Evolutionary conservation across 371 early-diverging fungal species (phyloP).

Genomic region (Mortierella sp.): DNA sequence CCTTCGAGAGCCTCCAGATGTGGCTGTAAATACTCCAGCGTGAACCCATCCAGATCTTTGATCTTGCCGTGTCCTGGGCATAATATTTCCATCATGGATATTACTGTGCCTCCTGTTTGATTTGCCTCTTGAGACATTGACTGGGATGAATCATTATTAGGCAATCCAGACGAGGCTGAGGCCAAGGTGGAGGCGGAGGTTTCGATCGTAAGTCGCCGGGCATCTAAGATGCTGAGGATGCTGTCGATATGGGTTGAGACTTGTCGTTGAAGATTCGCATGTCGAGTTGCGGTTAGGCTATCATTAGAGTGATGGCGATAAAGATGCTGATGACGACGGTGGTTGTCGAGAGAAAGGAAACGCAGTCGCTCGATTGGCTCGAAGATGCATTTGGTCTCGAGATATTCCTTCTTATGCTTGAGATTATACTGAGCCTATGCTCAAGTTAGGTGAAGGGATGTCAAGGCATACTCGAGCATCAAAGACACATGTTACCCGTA

Average conservation of each 20-base stretch:
- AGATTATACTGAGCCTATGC: conserved; percentile 26
- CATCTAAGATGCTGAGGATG: conserved; percentile 32
- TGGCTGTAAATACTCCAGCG: conserved; percentile 22
- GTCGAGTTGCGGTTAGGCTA: background rate
- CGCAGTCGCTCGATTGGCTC: conserved; percentile 40
- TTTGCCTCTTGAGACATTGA: too few relatives aligned
- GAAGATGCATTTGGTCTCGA: conserved; percentile 30
- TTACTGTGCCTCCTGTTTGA: background rate
- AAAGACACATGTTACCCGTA: too few relatives aligned
- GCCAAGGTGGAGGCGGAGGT: background rate
- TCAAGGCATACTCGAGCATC: too few relatives aligned
- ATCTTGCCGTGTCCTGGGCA: background rate
- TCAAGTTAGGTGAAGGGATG: background rate
- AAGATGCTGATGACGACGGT: background rate
- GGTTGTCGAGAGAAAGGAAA: conserved; percentile 33
- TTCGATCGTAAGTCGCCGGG: conserved; percentile 9
- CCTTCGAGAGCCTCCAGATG: conserved; percentile 28
- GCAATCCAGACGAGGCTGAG: too few relatives aligned
- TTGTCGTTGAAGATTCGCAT: conserved; percentile 26
- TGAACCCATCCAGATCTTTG: conserved; percentile 27
- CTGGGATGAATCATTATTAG: too few relatives aligned
- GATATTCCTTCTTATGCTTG: conserved; percentile 24
- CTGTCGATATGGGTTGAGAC: conserved; percentile 32
- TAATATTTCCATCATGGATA: conserved; percentile 3
- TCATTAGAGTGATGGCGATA: background rate